phyloP scores from a whole-genome alignment of 345 rosid genomes.

The Camelina neglecta region DNA sequence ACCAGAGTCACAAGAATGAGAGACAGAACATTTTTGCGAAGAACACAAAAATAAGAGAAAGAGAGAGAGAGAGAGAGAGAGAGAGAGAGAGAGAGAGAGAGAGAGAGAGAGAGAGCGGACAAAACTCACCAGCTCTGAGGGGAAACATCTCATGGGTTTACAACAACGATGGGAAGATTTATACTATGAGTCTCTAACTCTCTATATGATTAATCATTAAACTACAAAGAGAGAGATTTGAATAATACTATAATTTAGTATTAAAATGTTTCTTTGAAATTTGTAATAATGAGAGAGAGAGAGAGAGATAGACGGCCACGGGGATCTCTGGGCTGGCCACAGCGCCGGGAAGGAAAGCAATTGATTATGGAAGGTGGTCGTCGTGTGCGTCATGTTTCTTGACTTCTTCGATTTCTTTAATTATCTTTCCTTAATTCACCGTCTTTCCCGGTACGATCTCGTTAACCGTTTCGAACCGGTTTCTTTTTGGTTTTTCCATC shows the following conservation, averaged over 20 bases:
- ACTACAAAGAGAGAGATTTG: not conserved
- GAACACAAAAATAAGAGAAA: not conserved
- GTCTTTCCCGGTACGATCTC: constrained; percentile 16
- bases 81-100: not conserved
- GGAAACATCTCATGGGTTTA: constrained; percentile 33
- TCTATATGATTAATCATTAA: too few relatives aligned
- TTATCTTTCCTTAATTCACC: constrained; percentile 1
- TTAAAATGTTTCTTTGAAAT: not conserved
- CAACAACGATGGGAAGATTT: constrained; percentile 28
- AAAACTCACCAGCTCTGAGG: constrained; percentile 39
- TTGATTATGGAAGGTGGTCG: constrained; percentile 30
- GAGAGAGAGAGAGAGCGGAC: constrained; percentile 4
- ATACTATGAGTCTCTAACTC: not conserved
- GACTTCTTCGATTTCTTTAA: not conserved
- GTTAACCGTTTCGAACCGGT: constrained; percentile 19
- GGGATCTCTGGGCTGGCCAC: constrained; percentile 29
- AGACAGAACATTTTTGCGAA: constrained; percentile 11
- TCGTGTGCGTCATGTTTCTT: constrained; percentile 41
- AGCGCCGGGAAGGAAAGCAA: constrained; percentile 3
- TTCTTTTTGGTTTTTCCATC: not conserved
- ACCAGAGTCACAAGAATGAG: constrained; percentile 8
- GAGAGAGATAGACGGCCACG: constrained; percentile 32
- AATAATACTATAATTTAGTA: not conserved
- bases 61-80: not conserved
- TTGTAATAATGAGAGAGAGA: constrained; percentile 35